Evolutionary conservation across 2,329 filamentous ascomycete genomes (phyloP), one percentile per base, ranked within the genome.

Genomic region (Beauveria caledonica): DNA sequence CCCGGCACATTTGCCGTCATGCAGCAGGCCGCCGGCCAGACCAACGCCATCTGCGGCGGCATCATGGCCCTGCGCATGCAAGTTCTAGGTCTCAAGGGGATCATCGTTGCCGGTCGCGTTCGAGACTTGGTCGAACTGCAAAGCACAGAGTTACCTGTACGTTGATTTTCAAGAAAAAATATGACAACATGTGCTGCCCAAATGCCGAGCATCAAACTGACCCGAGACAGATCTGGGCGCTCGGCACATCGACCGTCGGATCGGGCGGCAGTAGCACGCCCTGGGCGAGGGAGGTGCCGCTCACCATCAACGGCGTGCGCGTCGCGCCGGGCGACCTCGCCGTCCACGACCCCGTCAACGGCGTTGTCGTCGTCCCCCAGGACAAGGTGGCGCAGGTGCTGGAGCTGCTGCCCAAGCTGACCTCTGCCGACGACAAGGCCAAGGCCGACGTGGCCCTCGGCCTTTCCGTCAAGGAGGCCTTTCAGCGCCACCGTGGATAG

Each of bases 11-110:
- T 91, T 58, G 82, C 86, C 4, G 74, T 92, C 4, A 79, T 91
- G 62, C 81, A 83, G 63, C 87, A 91, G 67, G 86, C 87, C 0
- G 67, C 76, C 0, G 79, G 77, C 1, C 87, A 90, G 69, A 79
- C 78, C 56, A 90, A 88, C 71, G 88, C 88, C 6, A 80, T 89
- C 8, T 80, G 89, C 6, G 89, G 89, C n/a, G 88, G 88, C 19
- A 89, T 92, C 64, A 88, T 91, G 81, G 88, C 86, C 5, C 76
- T 82, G 33, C 78, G 88, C 21, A 88, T 91, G 80, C 84, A 85
- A 66, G 70, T 80, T 15, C 77, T 86, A 11, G 81, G 82, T 15
- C 82, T 82, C 19, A 76, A 77, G 64, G 87, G 80, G 3, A 79
- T 87, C 11, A 74, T 91, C n/a, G 85, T 90, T 8, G 80, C 84